These are phyloP conservation scores for Yarrowia deformans DNA, from an alignment of 805 yeast genomes.

Conservation along the genomic window DNA sequence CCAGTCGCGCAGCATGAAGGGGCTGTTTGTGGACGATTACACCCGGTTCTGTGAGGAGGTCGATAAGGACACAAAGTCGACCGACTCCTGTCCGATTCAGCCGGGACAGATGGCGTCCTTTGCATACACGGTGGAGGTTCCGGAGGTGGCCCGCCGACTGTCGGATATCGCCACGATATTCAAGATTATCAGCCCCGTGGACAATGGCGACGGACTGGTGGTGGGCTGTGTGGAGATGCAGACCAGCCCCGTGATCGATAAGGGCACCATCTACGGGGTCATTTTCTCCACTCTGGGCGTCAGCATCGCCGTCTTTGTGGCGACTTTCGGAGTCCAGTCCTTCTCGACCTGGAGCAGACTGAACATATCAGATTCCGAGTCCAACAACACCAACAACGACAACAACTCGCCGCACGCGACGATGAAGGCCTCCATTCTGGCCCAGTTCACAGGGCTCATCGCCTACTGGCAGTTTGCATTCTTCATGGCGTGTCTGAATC, in stretches of 20 bases:
- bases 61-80: slow-evolving; percentile 1
- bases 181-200: slow-evolving; percentile 44
- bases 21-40: slow-evolving; percentile 42
- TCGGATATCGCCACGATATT: slow-evolving; percentile 3
- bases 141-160: slow-evolving; percentile 43
- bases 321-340: slow-evolving; percentile 4
- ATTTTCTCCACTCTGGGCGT: slow-evolving; percentile 54
- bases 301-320: slow-evolving; percentile 47
- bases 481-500: slow-evolving; percentile 59
- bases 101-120: slow-evolving; percentile 43
- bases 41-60: slow-evolving; percentile 46
- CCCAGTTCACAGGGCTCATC: slow-evolving; percentile 52
- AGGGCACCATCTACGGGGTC: slow-evolving; percentile 53
- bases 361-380: not conserved
- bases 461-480: slow-evolving; percentile 66
- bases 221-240: slow-evolving; percentile 59
- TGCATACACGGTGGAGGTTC: slow-evolving; percentile 41
- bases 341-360: slow-evolving; percentile 5
- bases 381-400: not conserved
- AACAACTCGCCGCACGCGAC: not conserved
- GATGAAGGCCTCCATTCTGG: slow-evolving; percentile 48
- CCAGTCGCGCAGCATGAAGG: slow-evolving; percentile 1
- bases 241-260: slow-evolving; percentile 58
- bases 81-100: slow-evolving; percentile 45
- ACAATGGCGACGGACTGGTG: slow-evolving; percentile 44